Conservation (phyloP, 768 basidiomycete genomes). For the Naematelia encephala region DNA sequence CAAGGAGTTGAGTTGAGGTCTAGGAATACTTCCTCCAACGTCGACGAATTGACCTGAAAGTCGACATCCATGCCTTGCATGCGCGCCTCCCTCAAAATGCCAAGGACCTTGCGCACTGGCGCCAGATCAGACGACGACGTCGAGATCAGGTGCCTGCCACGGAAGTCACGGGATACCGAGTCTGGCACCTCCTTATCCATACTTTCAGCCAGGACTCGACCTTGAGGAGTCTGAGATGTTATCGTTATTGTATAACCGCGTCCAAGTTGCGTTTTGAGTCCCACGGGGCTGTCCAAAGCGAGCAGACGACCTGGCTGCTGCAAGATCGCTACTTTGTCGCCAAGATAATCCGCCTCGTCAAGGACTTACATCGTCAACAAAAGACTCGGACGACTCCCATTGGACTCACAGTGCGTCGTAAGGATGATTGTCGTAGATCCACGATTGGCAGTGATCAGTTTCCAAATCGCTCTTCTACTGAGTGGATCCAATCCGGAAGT, state of each 20-base stretch:
- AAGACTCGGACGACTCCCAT: too few species aligned
- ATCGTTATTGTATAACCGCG: slow-evolving; percentile 68
- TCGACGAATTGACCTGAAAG: slow-evolving; percentile 68
- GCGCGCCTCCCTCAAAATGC: slow-evolving; percentile 54
- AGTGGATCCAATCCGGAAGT: slow-evolving; percentile 68
- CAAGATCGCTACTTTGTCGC: slow-evolving; percentile 70
- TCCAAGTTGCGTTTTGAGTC: slow-evolving; percentile 68
- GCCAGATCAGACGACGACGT: slow-evolving; percentile 60
- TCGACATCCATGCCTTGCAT: slow-evolving; percentile 53
- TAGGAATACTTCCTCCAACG: slow-evolving; percentile 79
- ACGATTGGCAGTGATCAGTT: slow-evolving; percentile 65
- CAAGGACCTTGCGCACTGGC: slow-evolving; percentile 60
- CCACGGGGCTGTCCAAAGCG: slow-evolving; percentile 68
- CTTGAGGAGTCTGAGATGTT: slow-evolving; percentile 22
- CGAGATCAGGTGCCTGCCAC: slow-evolving; percentile 23
- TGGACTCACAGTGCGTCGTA: slow-evolving; percentile 69
- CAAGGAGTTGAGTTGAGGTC: slow-evolving; percentile 54
- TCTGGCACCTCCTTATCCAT: slow-evolving; percentile 8
- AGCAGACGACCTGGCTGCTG: slow-evolving; percentile 72
- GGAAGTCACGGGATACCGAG: slow-evolving; percentile 1
- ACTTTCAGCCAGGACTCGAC: slow-evolving; percentile 51
- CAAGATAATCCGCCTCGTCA: slow-evolving; percentile 74
- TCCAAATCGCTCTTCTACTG: slow-evolving; percentile 73
- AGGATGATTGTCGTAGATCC: slow-evolving; percentile 68
- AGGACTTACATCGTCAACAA: too few species aligned